These are phyloP conservation scores for Trichoderma koningiopsis DNA, from an alignment of 2,329 filamentous ascomycete species.

Conservation along the genomic window DNA sequence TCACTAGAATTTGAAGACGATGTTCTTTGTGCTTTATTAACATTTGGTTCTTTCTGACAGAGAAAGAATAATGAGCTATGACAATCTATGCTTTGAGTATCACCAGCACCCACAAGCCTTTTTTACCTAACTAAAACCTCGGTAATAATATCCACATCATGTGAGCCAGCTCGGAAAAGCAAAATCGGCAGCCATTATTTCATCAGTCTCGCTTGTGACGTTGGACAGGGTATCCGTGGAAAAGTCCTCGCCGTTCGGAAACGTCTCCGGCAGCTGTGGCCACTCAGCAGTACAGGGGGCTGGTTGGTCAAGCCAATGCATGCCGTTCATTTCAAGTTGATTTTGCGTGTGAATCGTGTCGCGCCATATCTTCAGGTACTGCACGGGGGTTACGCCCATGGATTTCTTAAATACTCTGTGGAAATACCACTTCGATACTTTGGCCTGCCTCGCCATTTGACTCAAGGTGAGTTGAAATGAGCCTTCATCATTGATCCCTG, in stretches of 20 bases:
- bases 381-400: not conserved
- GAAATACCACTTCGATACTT: constrained; percentile 7
- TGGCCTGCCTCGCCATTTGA: constrained; percentile 4
- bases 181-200: not conserved
- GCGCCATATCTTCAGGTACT: constrained; percentile 3
- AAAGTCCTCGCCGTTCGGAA: not conserved
- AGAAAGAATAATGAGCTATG: not conserved
- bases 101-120: not conserved
- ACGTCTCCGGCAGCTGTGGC: not conserved
- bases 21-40: not conserved
- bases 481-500: not conserved
- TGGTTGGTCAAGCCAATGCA: not conserved
- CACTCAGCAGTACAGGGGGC: not conserved
- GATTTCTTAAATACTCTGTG: constrained; percentile 10
- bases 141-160: not conserved
- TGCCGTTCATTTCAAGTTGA: not conserved
- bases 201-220: not conserved
- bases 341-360: not conserved
- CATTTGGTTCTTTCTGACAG: not conserved
- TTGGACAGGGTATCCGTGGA: not conserved
- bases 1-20: not conserved
- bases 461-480: not conserved
- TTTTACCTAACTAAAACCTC: not conserved
- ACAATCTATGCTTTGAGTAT: not conserved
- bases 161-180: not conserved